A percentile compares a stretch with the other conserved stretches of the same genome.
These are phyloP conservation scores for Catharanthus roseus DNA, from an alignment of 257 asterid genomes.

Conservation along the genomic window DNA sequence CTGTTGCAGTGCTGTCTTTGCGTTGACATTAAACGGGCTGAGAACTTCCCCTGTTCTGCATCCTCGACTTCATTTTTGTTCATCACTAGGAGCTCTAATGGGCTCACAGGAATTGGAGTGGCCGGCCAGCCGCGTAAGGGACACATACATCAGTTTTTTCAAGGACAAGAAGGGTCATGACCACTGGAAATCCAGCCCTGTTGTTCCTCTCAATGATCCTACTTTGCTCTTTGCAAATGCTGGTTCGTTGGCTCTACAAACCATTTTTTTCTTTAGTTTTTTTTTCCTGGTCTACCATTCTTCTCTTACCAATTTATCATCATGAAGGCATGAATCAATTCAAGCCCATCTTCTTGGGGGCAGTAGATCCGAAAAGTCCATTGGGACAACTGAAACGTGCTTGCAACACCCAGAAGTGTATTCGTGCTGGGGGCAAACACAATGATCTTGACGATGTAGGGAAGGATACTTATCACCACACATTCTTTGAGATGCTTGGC, in stretches of 20 bases:
- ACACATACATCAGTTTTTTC: conserved; percentile 61
- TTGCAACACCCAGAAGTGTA: conserved; percentile 95
- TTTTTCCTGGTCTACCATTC: background rate
- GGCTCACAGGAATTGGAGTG: conserved; percentile 67
- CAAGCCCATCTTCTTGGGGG: conserved; percentile 91
- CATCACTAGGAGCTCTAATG: conserved; percentile 25
- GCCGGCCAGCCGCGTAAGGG: conserved; percentile 66
- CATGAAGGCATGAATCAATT: conserved; percentile 90
- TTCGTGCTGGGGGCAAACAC: conserved; percentile 98
- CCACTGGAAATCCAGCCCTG: conserved; percentile 76
- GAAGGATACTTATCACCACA: conserved; percentile 97
- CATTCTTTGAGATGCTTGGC: conserved; percentile 99
- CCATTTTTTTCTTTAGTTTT: background rate
- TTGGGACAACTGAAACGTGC: conserved; percentile 88
- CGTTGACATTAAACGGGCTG: too few species aligned
- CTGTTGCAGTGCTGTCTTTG: too few species aligned
- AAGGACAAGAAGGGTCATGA: conserved; percentile 48
- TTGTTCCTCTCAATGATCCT: conserved; percentile 91
- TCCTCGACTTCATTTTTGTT: too few species aligned
- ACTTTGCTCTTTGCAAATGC: conserved; percentile 90
- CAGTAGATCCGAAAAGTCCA: conserved; percentile 80
- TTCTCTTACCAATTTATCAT: background rate
- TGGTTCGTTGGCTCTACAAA: conserved; percentile 30
- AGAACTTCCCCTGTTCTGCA: too few species aligned
- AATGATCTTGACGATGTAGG: conserved; percentile 98